A percentile compares a stretch with the other conserved stretches of the same genome.
Conservation (phyloP, 2,329 filamentous ascomycete species). For the Monosporascus cannonballus region DNA sequence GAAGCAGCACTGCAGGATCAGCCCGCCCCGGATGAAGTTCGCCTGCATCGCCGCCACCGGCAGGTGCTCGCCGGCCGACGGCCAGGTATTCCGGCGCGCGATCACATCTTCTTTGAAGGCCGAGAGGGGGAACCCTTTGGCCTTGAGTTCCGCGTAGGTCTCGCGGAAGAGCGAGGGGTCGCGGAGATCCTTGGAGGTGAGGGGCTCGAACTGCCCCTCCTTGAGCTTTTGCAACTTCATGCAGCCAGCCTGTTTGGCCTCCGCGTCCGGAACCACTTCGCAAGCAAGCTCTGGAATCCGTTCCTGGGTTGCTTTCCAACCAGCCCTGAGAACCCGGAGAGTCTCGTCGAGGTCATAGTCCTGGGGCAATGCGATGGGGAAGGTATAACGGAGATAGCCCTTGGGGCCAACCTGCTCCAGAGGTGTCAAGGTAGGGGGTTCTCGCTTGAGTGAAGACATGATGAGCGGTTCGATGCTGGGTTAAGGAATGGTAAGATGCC, state of each 20-base stretch:
- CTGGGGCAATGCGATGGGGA: conserved; percentile 27
- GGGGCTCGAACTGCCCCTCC: conserved; percentile 17
- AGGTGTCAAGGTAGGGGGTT: conserved; percentile 18
- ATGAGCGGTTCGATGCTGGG: no score
- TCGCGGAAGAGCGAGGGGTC: conserved; percentile 16
- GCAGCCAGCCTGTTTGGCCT: conserved; percentile 25
- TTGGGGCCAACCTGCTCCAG: conserved; percentile 29
- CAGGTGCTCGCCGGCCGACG: conserved; percentile 15
- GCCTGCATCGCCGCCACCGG: conserved; percentile 17
- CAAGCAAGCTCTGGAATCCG: conserved; percentile 25
- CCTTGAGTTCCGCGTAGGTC: conserved; percentile 20
- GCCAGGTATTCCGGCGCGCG: conserved; percentile 22
- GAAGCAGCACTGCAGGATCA: conserved; percentile 20
- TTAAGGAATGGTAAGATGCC: no score
- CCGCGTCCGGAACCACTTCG: conserved; percentile 25
- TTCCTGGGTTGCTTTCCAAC: conserved; percentile 23
- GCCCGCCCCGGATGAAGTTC: conserved; percentile 23
- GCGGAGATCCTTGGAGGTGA: conserved; percentile 21
- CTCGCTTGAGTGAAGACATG: no score
- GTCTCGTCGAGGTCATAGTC: conserved; percentile 23
- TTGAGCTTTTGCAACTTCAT: conserved; percentile 23
- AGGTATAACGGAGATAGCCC: conserved; percentile 28
- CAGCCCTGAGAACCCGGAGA: conserved; percentile 19
- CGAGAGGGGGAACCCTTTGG: conserved; percentile 18
- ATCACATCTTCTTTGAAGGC: conserved; percentile 16